Percentiles rank a stretch among this genome's conserved stretches.
Conservation (phyloP, 352 stramenopile genomes). For the Ophiocytium majus region DNA sequence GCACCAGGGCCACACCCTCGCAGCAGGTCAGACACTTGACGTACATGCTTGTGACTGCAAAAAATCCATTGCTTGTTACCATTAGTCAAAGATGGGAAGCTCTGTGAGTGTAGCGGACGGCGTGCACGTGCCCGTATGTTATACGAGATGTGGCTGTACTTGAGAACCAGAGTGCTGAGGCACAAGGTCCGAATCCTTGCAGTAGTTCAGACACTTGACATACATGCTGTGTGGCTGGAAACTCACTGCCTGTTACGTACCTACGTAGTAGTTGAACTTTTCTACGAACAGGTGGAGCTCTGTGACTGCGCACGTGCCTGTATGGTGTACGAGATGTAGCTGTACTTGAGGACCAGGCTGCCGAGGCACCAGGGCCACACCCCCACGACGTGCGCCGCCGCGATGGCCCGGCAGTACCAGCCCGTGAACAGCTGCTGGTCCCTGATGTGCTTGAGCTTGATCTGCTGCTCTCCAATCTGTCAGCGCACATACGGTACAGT, state of each 20-base stretch:
- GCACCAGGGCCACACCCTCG: slow-evolving; percentile 43
- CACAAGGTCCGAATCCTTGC: too few relatives aligned
- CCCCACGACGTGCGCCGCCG: slow-evolving; percentile 38
- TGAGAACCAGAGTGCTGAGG: slow-evolving; percentile 44
- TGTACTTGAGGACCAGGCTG: slow-evolving; percentile 52
- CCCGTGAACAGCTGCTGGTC: slow-evolving; percentile 41
- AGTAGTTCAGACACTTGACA: too few relatives aligned
- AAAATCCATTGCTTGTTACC: too few relatives aligned
- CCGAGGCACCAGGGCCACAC: slow-evolving; percentile 44
- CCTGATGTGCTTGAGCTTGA: slow-evolving; percentile 46
- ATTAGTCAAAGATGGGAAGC: too few relatives aligned
- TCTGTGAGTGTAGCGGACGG: too few relatives aligned
- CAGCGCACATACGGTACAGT: too few relatives aligned
- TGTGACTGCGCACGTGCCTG: neutral
- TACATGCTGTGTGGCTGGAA: too few relatives aligned
- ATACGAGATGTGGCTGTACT: slow-evolving; percentile 51
- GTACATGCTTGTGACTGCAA: too few relatives aligned
- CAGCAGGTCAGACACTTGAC: too few relatives aligned
- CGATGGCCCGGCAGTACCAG: slow-evolving; percentile 37
- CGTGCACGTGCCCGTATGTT: neutral
- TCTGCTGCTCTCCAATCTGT: slow-evolving; percentile 35
- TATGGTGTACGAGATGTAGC: slow-evolving; percentile 33
- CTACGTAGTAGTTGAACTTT: too few relatives aligned
- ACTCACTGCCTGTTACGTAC: too few relatives aligned
- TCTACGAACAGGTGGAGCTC: neutral